These are phyloP conservation scores for Lecanicillium sp. DNA, from an alignment of 2,329 filamentous ascomycete species.

Conservation along the genomic window DNA sequence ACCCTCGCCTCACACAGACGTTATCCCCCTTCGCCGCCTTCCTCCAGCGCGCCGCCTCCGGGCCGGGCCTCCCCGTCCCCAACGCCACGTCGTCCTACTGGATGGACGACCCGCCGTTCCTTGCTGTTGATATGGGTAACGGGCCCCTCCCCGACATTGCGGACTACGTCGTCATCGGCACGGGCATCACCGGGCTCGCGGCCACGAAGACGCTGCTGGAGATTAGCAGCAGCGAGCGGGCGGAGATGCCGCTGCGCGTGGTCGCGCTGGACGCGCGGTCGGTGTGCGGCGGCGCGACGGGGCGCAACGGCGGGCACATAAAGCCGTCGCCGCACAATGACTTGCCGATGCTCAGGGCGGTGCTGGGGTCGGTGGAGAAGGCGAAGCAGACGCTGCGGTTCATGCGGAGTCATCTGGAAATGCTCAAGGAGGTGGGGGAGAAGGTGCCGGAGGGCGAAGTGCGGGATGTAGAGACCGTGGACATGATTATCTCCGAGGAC, in stretches of 20 bases:
- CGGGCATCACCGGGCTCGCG: constrained; percentile 44
- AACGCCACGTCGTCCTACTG: constrained; percentile 41
- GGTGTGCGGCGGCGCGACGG: constrained; percentile 46
- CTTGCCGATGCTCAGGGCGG: constrained; percentile 29
- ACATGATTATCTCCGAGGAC: constrained; percentile 36
- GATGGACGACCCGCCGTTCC: constrained; percentile 38
- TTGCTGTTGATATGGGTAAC: constrained; percentile 31
- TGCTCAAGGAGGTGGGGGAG: constrained; percentile 33
- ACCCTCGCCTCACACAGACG: too few relatives aligned
- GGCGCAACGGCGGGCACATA: constrained; percentile 47
- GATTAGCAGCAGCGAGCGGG: constrained; percentile 15
- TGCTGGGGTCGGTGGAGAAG: constrained; percentile 24
- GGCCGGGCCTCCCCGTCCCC: constrained; percentile 36
- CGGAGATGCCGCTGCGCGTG: constrained; percentile 22
- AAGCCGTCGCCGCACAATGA: constrained; percentile 39
- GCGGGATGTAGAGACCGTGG: constrained; percentile 40
- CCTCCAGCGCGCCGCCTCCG: constrained; percentile 24
- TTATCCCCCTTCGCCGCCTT: constrained; percentile 24
- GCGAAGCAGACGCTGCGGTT: constrained; percentile 39
- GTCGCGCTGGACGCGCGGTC: constrained; percentile 46
- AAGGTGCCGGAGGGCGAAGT: constrained; percentile 33
- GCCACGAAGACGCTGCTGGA: constrained; percentile 24
- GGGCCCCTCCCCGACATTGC: constrained; percentile 30
- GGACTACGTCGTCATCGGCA: constrained; percentile 49
- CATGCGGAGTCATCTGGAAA: constrained; percentile 35